Base-by-base conservation (phyloP, 495 filamentous ascomycete genomes). In the Pseudevernia furfuracea region DNA sequence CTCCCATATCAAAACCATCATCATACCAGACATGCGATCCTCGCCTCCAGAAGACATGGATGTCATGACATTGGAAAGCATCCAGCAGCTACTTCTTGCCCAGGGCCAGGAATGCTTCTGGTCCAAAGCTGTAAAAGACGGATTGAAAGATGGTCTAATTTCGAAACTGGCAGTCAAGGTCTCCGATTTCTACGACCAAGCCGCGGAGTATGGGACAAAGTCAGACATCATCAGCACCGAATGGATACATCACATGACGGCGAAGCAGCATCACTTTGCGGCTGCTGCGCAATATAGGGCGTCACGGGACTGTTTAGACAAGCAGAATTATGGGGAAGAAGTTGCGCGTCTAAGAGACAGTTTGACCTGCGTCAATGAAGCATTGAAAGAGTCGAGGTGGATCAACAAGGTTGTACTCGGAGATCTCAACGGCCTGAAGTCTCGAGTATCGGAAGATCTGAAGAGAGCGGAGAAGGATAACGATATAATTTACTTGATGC, bases 61-160 rank as follows among this genome's bases (percentile, higher is more conserved):
- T 71, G 81, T 84, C 28, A 81, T 88, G 71, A 95, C 93, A 0
- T 75, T 98, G 34, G 88, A 91, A 68, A 90, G 90, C 59, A 77
- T 97, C 23, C 86, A 90, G 66, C 82, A 93, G 70, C 81, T 98
- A 41, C 81, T 96, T 58, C 80, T 98, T 1, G 94, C 91, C 19
- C 92, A 98, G 71, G 91, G 86, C 43, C 94, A 98, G 69, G 94
- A 98, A 74, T 97, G 93, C 72, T 97, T 93, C 74, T 98, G 94
- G 94, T 88, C 93, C 61, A 97, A 96, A 71, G 94, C 95, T 3
- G 94, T 96, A 28, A 93, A 92, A 79, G 94, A 97, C 72, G 87
- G 86, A 15, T 82, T 96, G 72, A 96, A 95, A 70, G 94, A 98
- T 72, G 87, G 84, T 14, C 89, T 89, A 0, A 96, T 98, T 61